These are phyloP conservation scores for Purpureocillium lavendulum DNA, from an alignment of 2,329 filamentous ascomycete species.

Conservation along the genomic window DNA sequence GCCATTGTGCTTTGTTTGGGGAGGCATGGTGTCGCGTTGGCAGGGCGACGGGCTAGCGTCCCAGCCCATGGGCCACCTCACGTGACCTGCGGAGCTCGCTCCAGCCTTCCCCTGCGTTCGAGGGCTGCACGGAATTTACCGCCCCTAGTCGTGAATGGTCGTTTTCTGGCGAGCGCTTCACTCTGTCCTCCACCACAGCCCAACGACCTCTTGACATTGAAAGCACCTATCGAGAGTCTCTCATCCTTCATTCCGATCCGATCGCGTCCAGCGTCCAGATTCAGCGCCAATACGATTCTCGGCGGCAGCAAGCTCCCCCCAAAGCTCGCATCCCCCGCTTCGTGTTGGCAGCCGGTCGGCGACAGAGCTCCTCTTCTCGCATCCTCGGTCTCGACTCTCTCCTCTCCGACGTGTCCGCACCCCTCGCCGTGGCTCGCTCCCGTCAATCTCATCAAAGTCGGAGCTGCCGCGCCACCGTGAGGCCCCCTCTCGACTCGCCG, in stretches of 20 bases:
- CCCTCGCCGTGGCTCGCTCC: background rate
- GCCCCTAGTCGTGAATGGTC: conserved; percentile 16
- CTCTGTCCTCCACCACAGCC: conserved; percentile 16
- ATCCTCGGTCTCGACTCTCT: conserved; percentile 5
- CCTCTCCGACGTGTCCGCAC: background rate
- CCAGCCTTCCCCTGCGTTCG: conserved; percentile 6
- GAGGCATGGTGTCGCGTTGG: conserved; percentile 6
- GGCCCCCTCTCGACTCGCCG: background rate
- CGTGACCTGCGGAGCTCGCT: conserved; percentile 16
- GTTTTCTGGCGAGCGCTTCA: conserved; percentile 18
- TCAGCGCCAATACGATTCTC: background rate
- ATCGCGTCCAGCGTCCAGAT: background rate
- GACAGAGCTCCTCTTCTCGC: conserved; percentile 2
- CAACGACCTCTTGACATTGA: conserved; percentile 6
- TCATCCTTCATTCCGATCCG: background rate
- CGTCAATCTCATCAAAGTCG: too few relatives aligned
- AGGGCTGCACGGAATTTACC: conserved; percentile 20
- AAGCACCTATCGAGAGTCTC: conserved; percentile 2
- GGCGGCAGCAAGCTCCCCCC: background rate
- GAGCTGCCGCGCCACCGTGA: too few relatives aligned
- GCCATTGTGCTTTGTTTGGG: conserved; percentile 1
- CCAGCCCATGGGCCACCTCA: conserved; percentile 4
- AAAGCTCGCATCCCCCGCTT: conserved; percentile 1
- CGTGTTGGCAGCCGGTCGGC: conserved; percentile 5
- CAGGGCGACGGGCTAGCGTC: conserved; percentile 6